phyloP scores from a whole-genome alignment of 441 rosid genomes.

The Bocquillonia castaneifolia region DNA sequence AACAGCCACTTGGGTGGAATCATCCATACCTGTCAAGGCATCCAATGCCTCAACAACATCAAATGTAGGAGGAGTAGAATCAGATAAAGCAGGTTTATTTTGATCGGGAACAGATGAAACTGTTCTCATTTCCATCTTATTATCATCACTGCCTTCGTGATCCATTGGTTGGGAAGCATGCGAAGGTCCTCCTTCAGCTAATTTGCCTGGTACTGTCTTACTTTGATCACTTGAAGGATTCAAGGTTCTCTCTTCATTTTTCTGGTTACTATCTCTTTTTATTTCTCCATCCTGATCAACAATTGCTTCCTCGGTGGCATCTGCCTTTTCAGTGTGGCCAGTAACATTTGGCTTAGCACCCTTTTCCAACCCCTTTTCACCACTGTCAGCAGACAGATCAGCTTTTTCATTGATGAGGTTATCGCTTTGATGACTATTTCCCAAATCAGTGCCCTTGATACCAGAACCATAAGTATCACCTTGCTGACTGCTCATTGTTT shows the following conservation, averaged over 20 bases:
- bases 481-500: conserved; percentile 30
- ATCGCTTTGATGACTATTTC: conserved; percentile 35
- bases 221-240: conserved; percentile 48
- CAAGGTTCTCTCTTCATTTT: conserved; percentile 40
- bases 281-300: conserved; percentile 38
- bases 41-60: conserved; percentile 76
- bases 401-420: conserved; percentile 38
- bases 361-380: conserved; percentile 39
- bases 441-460: conserved; percentile 38
- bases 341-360: conserved; percentile 28
- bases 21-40: conserved; percentile 92
- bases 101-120: conserved; percentile 41
- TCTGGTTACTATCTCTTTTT: conserved; percentile 36
- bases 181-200: conserved; percentile 38
- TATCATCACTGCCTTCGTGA: conserved; percentile 46
- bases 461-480: conserved; percentile 36
- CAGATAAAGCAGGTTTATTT: conserved; percentile 37
- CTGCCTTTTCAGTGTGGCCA: conserved; percentile 34
- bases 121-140: conserved; percentile 45
- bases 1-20: conserved; percentile 95
- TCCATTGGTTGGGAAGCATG: conserved; percentile 41
- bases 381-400: conserved; percentile 31
- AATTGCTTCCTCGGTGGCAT: conserved; percentile 31
- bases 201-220: conserved; percentile 34
- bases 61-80: conserved; percentile 43